Conservation (phyloP, 208 protist genomes). For the Histomonas meleagridis region DNA sequence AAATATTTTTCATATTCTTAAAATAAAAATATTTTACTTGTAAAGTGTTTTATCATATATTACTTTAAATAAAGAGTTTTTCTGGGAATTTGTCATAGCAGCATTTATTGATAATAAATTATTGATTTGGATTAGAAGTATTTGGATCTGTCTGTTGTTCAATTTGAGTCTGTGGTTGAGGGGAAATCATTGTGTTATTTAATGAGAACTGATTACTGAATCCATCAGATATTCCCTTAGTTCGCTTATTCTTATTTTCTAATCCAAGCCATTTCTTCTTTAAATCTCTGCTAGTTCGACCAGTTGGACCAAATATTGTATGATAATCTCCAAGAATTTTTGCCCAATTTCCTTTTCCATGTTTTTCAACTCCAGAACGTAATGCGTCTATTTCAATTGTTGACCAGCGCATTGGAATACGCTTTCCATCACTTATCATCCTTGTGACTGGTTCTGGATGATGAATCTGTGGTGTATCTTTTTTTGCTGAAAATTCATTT, state of each 20-base stretch:
- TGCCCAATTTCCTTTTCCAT: neutral
- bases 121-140: too few relatives aligned
- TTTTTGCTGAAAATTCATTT: neutral
- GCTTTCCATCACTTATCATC: neutral
- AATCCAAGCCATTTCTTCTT: neutral
- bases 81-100: too few relatives aligned
- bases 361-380: neutral
- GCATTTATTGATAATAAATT: too few relatives aligned
- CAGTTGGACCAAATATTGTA: neutral
- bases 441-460: neutral
- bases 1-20: too few relatives aligned
- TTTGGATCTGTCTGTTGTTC: too few relatives aligned
- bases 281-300: neutral
- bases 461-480: neutral
- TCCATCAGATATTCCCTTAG: too few relatives aligned
- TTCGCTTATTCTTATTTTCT: conserved; percentile 8
- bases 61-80: too few relatives aligned
- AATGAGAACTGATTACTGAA: too few relatives aligned
- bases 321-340: neutral
- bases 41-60: too few relatives aligned
- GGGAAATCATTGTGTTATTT: too few relatives aligned
- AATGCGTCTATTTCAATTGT: neutral
- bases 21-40: too few relatives aligned
- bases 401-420: neutral
- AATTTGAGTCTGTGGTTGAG: too few relatives aligned